Conservation (phyloP, 2,329 filamentous ascomycete genomes). For the Penicillium rolfsii region DNA sequence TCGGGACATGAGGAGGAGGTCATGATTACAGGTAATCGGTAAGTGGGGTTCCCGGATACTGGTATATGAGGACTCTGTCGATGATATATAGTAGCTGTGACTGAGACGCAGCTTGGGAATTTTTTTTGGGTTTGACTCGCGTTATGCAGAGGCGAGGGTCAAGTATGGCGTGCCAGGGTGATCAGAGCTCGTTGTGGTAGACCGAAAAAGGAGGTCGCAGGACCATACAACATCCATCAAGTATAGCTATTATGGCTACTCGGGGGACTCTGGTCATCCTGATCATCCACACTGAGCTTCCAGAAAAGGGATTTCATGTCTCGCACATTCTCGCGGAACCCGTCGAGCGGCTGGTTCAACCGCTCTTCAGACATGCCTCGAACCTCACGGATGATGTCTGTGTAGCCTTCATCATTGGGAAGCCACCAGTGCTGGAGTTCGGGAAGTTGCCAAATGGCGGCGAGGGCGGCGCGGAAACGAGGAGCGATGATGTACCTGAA, state of each 20-base stretch:
- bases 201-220: background rate
- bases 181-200: background rate
- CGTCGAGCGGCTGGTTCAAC: constrained; percentile 58
- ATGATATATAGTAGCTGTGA: background rate
- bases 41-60: background rate
- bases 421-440: constrained; percentile 86
- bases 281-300: constrained; percentile 59
- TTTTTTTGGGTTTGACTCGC: background rate
- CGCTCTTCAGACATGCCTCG: constrained; percentile 81
- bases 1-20: background rate
- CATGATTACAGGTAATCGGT: background rate
- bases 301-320: constrained; percentile 76
- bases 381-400: constrained; percentile 72
- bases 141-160: background rate
- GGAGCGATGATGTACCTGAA: constrained; percentile 80
- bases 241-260: constrained; percentile 18
- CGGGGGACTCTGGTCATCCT: constrained; percentile 35
- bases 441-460: constrained; percentile 71
- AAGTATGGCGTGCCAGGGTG: background rate
- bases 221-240: background rate
- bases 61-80: background rate
- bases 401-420: constrained; percentile 76
- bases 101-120: background rate
- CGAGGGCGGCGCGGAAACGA: constrained; percentile 73
- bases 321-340: constrained; percentile 65